phyloP scores from a whole-genome alignment of 2,329 filamentous ascomycete genomes.

The Penicillium sp. region DNA sequence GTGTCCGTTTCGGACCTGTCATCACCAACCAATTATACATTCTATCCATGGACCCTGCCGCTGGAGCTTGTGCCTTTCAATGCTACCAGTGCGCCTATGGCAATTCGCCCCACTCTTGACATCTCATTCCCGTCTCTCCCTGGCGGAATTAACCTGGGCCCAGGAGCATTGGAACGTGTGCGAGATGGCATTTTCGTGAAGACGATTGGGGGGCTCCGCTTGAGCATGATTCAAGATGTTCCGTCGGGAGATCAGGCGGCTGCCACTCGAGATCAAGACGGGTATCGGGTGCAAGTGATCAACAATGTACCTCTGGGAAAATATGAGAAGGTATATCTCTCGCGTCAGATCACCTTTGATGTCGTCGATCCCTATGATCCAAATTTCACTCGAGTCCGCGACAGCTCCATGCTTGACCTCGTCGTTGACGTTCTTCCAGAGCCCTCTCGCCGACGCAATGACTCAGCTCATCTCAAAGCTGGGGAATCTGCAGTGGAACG shows the following conservation, averaged over 20 bases:
- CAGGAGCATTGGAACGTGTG: slow-evolving; percentile 55
- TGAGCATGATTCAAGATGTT: slow-evolving; percentile 51
- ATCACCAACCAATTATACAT: slow-evolving; percentile 72
- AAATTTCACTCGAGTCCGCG: slow-evolving; percentile 75
- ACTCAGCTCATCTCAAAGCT: slow-evolving; percentile 30
- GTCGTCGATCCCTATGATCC: slow-evolving; percentile 66
- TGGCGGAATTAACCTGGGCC: slow-evolving; percentile 45
- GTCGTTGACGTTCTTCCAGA: slow-evolving; percentile 58
- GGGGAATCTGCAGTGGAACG: slow-evolving; percentile 24
- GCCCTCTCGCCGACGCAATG: slow-evolving; percentile 32
- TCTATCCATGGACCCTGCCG: slow-evolving; percentile 92
- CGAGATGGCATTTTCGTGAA: slow-evolving; percentile 60
- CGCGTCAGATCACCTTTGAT: slow-evolving; percentile 70
- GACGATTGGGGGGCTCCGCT: slow-evolving; percentile 57
- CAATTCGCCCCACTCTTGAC: slow-evolving; percentile 68
- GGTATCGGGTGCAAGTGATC: slow-evolving; percentile 66
- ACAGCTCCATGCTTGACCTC: slow-evolving; percentile 70
- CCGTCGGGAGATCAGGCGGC: slow-evolving; percentile 25
- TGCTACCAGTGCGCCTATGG: slow-evolving; percentile 72
- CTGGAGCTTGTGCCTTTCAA: slow-evolving; percentile 68
- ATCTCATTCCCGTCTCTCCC: slow-evolving; percentile 62
- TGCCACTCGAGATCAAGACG: slow-evolving; percentile 27
- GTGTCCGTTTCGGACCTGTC: slow-evolving; percentile 54
- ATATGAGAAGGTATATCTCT: slow-evolving; percentile 81
- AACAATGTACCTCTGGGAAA: slow-evolving; percentile 77